Conservation (phyloP, 2,329 filamentous ascomycete genomes). For the Exophiala bonariae region DNA sequence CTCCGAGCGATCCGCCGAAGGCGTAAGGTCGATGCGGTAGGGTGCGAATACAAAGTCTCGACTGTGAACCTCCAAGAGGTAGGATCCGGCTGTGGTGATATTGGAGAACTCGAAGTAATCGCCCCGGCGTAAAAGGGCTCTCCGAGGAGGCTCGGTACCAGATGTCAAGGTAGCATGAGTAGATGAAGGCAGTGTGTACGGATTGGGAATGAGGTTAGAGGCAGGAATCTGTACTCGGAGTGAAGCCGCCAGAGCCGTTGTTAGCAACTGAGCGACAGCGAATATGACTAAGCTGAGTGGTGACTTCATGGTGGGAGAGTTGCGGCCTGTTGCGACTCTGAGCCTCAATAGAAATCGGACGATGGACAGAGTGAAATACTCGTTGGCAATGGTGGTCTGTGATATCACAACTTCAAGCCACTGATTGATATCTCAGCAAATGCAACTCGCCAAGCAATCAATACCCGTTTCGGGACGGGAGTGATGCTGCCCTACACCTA, state of each 20-base stretch:
- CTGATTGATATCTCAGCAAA: too few relatives aligned
- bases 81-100: slow-evolving; percentile 63
- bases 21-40: slow-evolving; percentile 71
- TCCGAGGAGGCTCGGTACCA: slow-evolving; percentile 41
- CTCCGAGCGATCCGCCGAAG: slow-evolving; percentile 37
- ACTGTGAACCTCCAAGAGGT: slow-evolving; percentile 79
- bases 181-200: slow-evolving; percentile 41
- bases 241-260: slow-evolving; percentile 5
- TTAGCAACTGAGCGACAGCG: background rate
- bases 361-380: too few relatives aligned
- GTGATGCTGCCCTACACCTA: too few relatives aligned
- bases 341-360: too few relatives aligned
- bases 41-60: slow-evolving; percentile 74
- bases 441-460: too few relatives aligned
- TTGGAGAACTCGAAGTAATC: slow-evolving; percentile 74
- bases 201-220: slow-evolving; percentile 45
- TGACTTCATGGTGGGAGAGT: too few relatives aligned
- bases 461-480: too few relatives aligned
- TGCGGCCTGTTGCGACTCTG: too few relatives aligned
- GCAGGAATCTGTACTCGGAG: slow-evolving; percentile 38
- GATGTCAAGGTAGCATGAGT: slow-evolving; percentile 54
- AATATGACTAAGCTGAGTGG: background rate
- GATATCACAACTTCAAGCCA: too few relatives aligned
- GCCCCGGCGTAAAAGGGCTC: slow-evolving; percentile 44
- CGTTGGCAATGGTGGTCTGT: too few relatives aligned